Evolutionary conservation across 2,329 filamentous ascomycete species (phyloP), one percentile per base, ranked within the genome.

Genomic region (Hymenoscyphus albidus): DNA sequence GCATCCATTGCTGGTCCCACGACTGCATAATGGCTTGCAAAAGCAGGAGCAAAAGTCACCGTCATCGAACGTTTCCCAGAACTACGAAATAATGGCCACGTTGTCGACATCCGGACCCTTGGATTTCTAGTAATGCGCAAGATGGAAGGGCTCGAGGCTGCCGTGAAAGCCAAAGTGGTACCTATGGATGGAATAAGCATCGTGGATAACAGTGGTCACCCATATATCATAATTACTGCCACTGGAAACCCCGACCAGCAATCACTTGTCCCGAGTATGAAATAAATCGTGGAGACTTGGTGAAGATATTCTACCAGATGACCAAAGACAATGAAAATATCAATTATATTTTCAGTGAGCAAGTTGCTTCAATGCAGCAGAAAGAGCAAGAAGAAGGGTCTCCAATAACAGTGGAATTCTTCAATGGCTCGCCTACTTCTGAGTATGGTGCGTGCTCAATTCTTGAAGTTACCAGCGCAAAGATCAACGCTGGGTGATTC

Each of bases 101-200:
- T 85, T 58, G 73, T 87, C 38, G 85, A 87, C 69, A 75, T 87
- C 3, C 79, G 82, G 4, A 80, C 77, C 12, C 78, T 80, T 27
- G 83, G 80, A 0, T 77, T 85, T 57, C 76, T 81, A 22, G 78
- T 83, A 13, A 72, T 84, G 12, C 78, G 76, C 62, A 78, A 78
- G 5, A 83, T 85, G 82, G 44, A n/a, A 10, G 82, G 81, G 0
- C 73, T 86, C 3, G 73, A 82, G 38, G 70, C 78, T 6, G 75
- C 72, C 0, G 76, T 85, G 39, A 77, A 77, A 10, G 69, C 71
- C 27, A 76, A 75, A 16, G 70, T 72, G 0, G 80, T 79, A 0
- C 76, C 78, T 0, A 82, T 85, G 71, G 72, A 78, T 48, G 83
- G 82, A 3, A 48, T 82, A 3, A 70, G 77, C 38, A 10, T 83